phyloP scores from a whole-genome alignment of 148 eudicot genomes.

The Persicaria tinctoria region DNA sequence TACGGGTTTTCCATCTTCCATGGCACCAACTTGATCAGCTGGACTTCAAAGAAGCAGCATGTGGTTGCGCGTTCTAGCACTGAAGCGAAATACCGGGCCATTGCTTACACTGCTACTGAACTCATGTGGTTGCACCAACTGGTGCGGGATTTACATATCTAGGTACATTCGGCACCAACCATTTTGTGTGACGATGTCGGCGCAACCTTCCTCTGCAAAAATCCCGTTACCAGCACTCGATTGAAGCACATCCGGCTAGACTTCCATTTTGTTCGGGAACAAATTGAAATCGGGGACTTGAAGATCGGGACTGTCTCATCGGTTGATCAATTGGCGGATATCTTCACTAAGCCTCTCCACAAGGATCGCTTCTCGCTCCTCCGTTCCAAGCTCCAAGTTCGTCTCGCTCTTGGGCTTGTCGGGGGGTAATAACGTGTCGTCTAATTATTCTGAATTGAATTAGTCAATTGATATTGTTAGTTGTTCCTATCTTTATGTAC shows the following conservation, averaged over 20 bases:
- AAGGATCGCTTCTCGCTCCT: background rate
- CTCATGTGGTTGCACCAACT: background rate
- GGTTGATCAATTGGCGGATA: background rate
- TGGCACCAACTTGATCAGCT: background rate
- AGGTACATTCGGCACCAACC: background rate
- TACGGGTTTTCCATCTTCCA: background rate
- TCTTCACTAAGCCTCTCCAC: background rate
- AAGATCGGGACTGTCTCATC: background rate
- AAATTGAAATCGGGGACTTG: background rate
- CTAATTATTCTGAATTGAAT: no score
- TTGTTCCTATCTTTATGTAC: no score
- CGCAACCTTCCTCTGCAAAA: background rate
- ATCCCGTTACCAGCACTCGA: background rate
- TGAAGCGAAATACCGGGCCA: background rate
- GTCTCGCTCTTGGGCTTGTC: background rate
- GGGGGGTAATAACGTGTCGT: background rate
- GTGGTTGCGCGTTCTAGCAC: background rate
- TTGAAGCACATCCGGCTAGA: background rate
- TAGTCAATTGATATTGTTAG: no score
- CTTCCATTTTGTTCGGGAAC: background rate
- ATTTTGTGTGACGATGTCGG: background rate
- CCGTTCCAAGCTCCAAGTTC: background rate
- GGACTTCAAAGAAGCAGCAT: background rate
- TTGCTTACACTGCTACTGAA: background rate
- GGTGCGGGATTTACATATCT: background rate